phyloP scores from a whole-genome alignment of 352 stramenopile species.

The Thalassiosira livingstoniorum region DNA sequence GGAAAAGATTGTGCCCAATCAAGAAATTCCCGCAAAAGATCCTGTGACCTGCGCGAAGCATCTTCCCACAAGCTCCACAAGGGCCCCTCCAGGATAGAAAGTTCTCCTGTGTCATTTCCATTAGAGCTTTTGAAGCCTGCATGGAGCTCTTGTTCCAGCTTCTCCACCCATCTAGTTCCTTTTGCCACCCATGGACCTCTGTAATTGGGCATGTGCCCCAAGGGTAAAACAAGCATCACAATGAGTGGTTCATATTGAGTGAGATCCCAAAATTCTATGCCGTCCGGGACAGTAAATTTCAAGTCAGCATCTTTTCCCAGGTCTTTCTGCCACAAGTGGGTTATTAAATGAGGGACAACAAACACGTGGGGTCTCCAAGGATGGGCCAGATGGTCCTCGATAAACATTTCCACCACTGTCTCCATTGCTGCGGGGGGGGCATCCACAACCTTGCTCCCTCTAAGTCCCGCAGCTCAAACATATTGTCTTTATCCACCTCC shows the following conservation, averaged over 20 bases:
- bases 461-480: constrained; percentile 31
- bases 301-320: constrained; percentile 42
- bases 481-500: constrained; percentile 11
- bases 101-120: constrained; percentile 7
- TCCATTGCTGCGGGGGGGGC: constrained; percentile 40
- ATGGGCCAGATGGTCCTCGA: constrained; percentile 18
- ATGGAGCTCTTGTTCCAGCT: not conserved
- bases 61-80: constrained; percentile 34
- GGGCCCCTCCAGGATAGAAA: constrained; percentile 41
- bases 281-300: constrained; percentile 1
- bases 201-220: constrained; percentile 23
- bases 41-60: constrained; percentile 13
- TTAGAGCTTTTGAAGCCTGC: constrained; percentile 9
- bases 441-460: constrained; percentile 27
- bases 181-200: constrained; percentile 20
- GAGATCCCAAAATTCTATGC: constrained; percentile 8
- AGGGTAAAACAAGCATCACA: constrained; percentile 32
- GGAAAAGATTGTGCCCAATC: constrained; percentile 21
- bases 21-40: constrained; percentile 68
- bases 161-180: not conserved
- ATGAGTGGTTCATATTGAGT: constrained; percentile 45
- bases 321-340: constrained; percentile 34
- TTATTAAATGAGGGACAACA: constrained; percentile 46
- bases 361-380: constrained; percentile 27
- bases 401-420: constrained; percentile 34